Evolutionary conservation across 148 eudicot genomes (phyloP).

Genomic region (Fagopyrum homotropicum): DNA sequence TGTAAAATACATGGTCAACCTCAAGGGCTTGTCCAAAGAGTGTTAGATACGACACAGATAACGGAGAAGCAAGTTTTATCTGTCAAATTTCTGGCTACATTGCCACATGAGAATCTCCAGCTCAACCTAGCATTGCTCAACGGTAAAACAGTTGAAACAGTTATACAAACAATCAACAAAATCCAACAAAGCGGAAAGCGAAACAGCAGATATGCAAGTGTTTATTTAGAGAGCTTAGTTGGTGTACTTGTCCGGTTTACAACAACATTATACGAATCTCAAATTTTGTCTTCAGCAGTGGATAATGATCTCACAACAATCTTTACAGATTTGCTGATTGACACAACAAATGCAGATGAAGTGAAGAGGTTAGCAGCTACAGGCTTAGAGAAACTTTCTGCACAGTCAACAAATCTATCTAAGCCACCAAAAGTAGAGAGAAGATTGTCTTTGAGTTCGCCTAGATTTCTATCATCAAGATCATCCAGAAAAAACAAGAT

Average conservation of each 20-base stretch:
- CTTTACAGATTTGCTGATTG: slow-evolving; percentile 48
- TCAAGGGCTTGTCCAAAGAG: slow-evolving; percentile 44
- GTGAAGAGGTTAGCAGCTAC: slow-evolving; percentile 58
- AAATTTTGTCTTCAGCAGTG: slow-evolving; percentile 40
- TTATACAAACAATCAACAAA: slow-evolving; percentile 33
- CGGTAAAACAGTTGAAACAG: slow-evolving; percentile 36
- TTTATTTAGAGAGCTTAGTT: slow-evolving; percentile 70
- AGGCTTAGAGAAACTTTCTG: slow-evolving; percentile 70
- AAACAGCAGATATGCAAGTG: slow-evolving; percentile 35
- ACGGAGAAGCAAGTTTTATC: slow-evolving; percentile 64
- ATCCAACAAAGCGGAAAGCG: slow-evolving; percentile 39
- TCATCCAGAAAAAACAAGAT: slow-evolving; percentile 9
- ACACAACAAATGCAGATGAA: slow-evolving; percentile 42
- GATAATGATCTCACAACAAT: slow-evolving; percentile 40
- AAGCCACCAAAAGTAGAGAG: slow-evolving; percentile 32
- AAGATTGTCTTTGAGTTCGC: slow-evolving; percentile 1
- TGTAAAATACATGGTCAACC: slow-evolving; percentile 37
- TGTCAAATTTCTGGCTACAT: slow-evolving; percentile 57
- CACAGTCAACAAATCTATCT: slow-evolving; percentile 47
- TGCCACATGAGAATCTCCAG: slow-evolving; percentile 66
- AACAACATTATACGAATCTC: slow-evolving; percentile 55
- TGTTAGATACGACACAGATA: slow-evolving; percentile 31
- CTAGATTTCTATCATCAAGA: slow-evolving; percentile 1
- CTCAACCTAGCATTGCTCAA: slow-evolving; percentile 58
- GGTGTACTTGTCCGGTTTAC: slow-evolving; percentile 81